Base-by-base conservation (phyloP, 2,329 filamentous ascomycete species). In the Neofusicoccum laricinum region DNA sequence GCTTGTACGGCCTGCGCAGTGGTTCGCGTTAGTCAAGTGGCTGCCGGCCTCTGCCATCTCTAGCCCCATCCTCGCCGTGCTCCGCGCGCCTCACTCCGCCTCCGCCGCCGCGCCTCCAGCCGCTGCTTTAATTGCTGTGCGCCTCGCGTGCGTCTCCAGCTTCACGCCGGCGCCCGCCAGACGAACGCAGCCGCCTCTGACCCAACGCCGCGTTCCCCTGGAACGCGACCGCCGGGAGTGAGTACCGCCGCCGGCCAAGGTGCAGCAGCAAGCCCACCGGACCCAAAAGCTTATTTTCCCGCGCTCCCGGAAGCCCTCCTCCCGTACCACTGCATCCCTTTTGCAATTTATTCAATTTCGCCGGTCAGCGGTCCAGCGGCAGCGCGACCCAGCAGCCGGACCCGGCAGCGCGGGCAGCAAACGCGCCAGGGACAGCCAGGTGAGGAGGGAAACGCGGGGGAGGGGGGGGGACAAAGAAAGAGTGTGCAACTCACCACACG, bases 1-100 rank as follows among this genome's bases (percentile, higher is more conserved):
- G 69, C 55, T 71, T 72, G 61, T 74, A 74, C 14, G 71, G 71
- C 71, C 71, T 64, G 17, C 21, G 3, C 36, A 46, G 30, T 45
- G 34, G 58, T 15, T n/a, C n/a, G 41, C 53, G 38, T 58, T 43
- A 58, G 53, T 41, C n/a, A 40, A 15, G 36, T 40, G 2, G 25
- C 30, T 17, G 11, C 45, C 2, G 4, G 21, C n/a, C n/a, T 32
- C 19, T 4, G 25, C 48, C 30, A 1, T 36, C 15, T 36, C 55
- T 46, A 59, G 55, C 53, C 53, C 17, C 53, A 19, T 63, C 58
- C 19, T 49, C 8, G 30, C 30, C 12, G 8, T 34, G 15, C 53
- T 36, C 53, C 40, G 53, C 51, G 11, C 53, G 19, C 53, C 15
- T 43, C 38, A 4, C 11, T 19, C 50, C 25, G 4, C 25, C 25